Base-by-base conservation (phyloP, 73 alveolate genomes). In the Tetrahymena elliotti region DNA sequence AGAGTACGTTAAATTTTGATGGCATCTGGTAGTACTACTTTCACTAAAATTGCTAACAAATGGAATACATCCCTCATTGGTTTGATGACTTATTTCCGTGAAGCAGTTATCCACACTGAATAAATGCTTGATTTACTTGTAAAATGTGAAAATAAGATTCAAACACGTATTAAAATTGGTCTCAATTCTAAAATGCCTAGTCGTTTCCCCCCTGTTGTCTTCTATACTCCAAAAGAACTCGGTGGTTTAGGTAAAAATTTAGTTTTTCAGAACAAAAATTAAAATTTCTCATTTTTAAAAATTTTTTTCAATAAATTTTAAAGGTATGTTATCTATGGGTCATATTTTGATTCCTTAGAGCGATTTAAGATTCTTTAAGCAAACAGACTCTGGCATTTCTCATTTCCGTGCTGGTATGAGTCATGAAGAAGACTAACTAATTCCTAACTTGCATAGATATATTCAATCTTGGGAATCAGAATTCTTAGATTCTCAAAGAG, bases 131-230 rank as follows among this genome's bases (percentile, higher is more conserved):
- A 99, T 95, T 97, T 99, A 20, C 96, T 99, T 84, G 99, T 99
- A 37, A 99, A 99, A 97, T 97, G 99, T 93, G 99, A 98, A 96
- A 98, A 97, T 95, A 96, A 96, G 84, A 99, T 99, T 82, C 99
- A 99, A 98, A 99, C 99, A 7, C 97, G 99, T 83, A 99, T 99
- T 93, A 99, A 99, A 97, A 98, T 99, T 83, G 99, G 99, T 6
- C 97, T 99, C 93, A 99, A 99, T 97, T 99, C 99, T 54, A 99
- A 99, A 97, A 99, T 99, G 99, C 99, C 99, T 40, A 97, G 99
- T 83, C 97, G 99, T 36, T 99, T 99, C 99, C 99, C 99, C 0
- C 99, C 99, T 0, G 99, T 99, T 52, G 99, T 99, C 35, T 99
- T 99, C 98, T 99, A 99, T 97, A 99, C 98, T 4, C 97, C 98